Evolutionary conservation across 768 basidiomycete species (phyloP).

Genomic region (Russula dissimulans): DNA sequence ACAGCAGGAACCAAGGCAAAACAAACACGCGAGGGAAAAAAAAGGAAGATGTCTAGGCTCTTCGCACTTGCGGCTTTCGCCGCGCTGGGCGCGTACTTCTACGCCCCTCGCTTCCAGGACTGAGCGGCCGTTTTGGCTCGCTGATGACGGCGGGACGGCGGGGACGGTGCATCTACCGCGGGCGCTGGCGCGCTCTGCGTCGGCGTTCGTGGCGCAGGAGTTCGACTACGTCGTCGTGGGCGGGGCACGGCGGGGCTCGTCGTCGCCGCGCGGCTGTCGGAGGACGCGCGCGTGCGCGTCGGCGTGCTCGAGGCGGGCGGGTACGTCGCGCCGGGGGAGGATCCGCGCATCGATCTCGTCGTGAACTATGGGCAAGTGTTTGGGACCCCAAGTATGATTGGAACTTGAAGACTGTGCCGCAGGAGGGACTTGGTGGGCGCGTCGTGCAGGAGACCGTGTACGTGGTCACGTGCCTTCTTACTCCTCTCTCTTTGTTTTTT

Average conservation of each 20-base stretch:
- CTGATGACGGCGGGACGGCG: not conserved
- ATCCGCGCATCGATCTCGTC: conserved; percentile 12
- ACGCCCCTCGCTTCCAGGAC: not conserved
- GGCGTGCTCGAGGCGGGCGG: conserved; percentile 27
- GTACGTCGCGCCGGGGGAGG: conserved; percentile 16
- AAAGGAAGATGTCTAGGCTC: not conserved
- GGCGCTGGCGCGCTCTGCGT: conserved; percentile 7
- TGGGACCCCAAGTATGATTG: conserved; percentile 14
- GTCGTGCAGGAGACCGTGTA: conserved; percentile 16
- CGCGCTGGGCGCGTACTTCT: conserved; percentile 6
- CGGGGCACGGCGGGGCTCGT: conserved; percentile 26
- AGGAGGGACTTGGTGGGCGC: conserved; percentile 10
- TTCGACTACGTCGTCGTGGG: conserved; percentile 17
- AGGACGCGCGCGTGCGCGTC: conserved; percentile 16
- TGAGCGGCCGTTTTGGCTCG: not conserved
- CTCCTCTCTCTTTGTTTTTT: not conserved
- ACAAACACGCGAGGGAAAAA: not conserved
- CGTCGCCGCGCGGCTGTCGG: conserved; percentile 25
- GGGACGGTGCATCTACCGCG: not conserved
- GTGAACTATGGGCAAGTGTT: conserved; percentile 14
- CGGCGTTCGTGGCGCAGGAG: conserved; percentile 8
- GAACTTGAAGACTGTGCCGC: conserved; percentile 17
- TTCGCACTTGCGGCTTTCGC: not conserved
- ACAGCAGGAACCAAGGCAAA: not conserved
- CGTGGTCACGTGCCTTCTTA: not conserved